These are phyloP conservation scores for Forsythia suspensa DNA, from an alignment of 257 asterid genomes.

Conservation along the genomic window DNA sequence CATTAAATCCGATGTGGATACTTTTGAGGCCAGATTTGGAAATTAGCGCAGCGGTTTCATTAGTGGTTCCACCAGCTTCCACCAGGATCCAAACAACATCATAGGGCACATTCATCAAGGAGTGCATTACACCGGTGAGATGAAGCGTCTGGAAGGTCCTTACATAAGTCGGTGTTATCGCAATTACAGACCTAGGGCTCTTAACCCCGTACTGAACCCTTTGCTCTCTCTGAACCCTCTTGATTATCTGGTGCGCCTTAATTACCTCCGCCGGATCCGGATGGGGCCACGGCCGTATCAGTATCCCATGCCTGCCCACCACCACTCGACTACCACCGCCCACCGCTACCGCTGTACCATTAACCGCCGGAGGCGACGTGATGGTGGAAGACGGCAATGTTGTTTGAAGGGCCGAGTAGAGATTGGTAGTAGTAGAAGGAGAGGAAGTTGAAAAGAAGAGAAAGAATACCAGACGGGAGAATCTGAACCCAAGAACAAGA, in stretches of 20 bases:
- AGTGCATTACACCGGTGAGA: constrained; percentile 93
- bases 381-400: constrained; percentile 18
- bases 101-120: constrained; percentile 82
- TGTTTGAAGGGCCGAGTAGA: constrained; percentile 42
- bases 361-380: constrained; percentile 35
- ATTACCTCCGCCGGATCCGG: constrained; percentile 93
- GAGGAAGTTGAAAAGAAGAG: constrained; percentile 56
- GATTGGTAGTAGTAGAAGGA: constrained; percentile 35
- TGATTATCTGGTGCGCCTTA: constrained; percentile 84
- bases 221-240: constrained; percentile 90
- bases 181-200: constrained; percentile 73
- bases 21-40: constrained; percentile 65
- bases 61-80: constrained; percentile 79
- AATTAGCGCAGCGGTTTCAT: constrained; percentile 75
- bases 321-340: constrained; percentile 65
- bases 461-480: constrained; percentile 84
- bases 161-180: constrained; percentile 85
- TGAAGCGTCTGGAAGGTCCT: constrained; percentile 93
- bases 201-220: constrained; percentile 78
- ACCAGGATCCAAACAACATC: constrained; percentile 91
- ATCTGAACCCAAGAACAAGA: constrained; percentile 85
- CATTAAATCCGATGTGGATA: constrained; percentile 66
- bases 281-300: constrained; percentile 98
- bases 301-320: constrained; percentile 95
- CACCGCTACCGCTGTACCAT: constrained; percentile 25